Evolutionary conservation across 495 filamentous ascomycete genomes (phyloP), one percentile per base, ranked within the genome.

Genomic region (Penicillium egyptiacum): DNA sequence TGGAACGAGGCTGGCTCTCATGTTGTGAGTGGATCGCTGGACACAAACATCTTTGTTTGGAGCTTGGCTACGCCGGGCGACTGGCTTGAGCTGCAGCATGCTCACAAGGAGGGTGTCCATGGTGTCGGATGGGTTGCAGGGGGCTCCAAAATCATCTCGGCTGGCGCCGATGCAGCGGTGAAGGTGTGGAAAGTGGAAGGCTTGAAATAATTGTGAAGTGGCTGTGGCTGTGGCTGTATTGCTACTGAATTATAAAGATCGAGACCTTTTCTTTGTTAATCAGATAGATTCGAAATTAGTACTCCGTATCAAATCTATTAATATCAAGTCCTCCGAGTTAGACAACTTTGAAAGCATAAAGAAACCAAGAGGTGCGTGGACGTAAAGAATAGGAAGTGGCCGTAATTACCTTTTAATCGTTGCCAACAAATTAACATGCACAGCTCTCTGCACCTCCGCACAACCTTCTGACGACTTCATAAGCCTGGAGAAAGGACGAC

Each of bases 81-180:
- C 66, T 82, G 92, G 66, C 75, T 93, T 50, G 91, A 90, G 70
- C 83, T 84, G 37, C 69, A 80, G 26, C 91, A 95, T 67, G 91
- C 92, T 45, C 94, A 98, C 70, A 96, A 96, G 75, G 94, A 97
- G 55, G 94, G 94, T 2, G 90, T 98, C 8, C 89, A 88, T 62
- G 92, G 88, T 4, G 92, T 98, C 5, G 82, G 77, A 9, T 98
- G 94, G 95, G 80, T 89, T 17, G 82, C 82, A 8, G 83, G 77
- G 22, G 77, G 75, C n/a, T 72, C 74, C n/a, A 89, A 81, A 73
- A 80, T 97, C 30, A 83, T 87, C 2, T 93, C 86, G 59, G 83
- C 82, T 25, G 94, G 94, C 11, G 90, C 87, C 2, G 94, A 98
- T 81, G 92, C 90, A 42, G 85, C 89, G 0, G 82, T 98, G 22